Percentiles rank a stretch among this genome's conserved stretches.
Evolutionary conservation across 345 rosid species (phyloP).

Genomic region (Raphanus raphanistrum): DNA sequence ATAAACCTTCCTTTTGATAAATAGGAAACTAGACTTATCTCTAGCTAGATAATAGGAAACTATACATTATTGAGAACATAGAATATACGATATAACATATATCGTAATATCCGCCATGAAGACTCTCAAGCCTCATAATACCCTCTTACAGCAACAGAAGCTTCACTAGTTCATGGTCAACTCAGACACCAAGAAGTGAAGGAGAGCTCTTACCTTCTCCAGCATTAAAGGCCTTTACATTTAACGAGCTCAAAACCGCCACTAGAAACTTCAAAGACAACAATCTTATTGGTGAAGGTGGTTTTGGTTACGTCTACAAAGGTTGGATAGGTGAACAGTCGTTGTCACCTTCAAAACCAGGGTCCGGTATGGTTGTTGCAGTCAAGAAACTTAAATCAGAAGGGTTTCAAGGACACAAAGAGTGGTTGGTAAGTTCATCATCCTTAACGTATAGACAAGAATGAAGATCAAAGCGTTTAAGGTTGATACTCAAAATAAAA

Average conservation of each 20-base stretch:
- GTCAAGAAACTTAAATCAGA: conserved; percentile 86
- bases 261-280: conserved; percentile 83
- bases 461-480: background rate
- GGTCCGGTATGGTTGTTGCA: conserved; percentile 85
- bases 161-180: conserved; percentile 43
- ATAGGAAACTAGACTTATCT: background rate
- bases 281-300: conserved; percentile 91
- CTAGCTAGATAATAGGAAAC: too few species aligned
- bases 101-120: conserved; percentile 31
- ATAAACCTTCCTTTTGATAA: background rate
- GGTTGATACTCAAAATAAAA: background rate
- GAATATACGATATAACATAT: too few species aligned
- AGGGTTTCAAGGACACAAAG: conserved; percentile 52
- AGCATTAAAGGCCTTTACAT: conserved; percentile 68
- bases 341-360: conserved; percentile 69
- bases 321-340: conserved; percentile 71
- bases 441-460: background rate
- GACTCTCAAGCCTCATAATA: conserved; percentile 58
- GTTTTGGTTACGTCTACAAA: conserved; percentile 53
- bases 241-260: conserved; percentile 72
- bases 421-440: conserved; percentile 80
- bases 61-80: too few species aligned
- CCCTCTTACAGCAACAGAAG: conserved; percentile 58
- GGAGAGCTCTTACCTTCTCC: conserved; percentile 85
- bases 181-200: conserved; percentile 67